These are phyloP conservation scores for Arctium lappa DNA, from an alignment of 129 eudicot genomes.

Conservation along the genomic window DNA sequence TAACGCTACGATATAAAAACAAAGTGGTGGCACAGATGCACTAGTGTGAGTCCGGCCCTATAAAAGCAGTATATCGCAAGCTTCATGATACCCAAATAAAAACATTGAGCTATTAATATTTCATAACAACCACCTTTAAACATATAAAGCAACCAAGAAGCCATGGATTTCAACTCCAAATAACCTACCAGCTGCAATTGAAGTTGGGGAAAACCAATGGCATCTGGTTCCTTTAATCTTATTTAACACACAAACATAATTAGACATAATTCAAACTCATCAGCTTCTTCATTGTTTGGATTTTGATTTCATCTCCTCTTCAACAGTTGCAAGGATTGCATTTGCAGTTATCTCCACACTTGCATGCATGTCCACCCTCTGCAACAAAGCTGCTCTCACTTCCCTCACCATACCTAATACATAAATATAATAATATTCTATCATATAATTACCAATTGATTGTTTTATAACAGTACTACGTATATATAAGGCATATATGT, in stretches of 20 bases:
- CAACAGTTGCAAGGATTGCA: slow-evolving; percentile 68
- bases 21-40: no score
- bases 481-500: no score
- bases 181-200: neutral
- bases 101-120: slow-evolving; percentile 23
- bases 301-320: slow-evolving; percentile 8
- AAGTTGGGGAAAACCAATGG: neutral
- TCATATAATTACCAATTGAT: neutral
- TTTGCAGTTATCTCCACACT: slow-evolving; percentile 60
- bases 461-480: no score
- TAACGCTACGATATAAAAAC: no score
- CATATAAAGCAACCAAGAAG: slow-evolving; percentile 28
- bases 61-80: neutral
- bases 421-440: neutral
- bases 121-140: slow-evolving; percentile 30
- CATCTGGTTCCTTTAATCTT: slow-evolving; percentile 15
- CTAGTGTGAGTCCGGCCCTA: no score
- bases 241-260: slow-evolving; percentile 29
- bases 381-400: slow-evolving; percentile 49
- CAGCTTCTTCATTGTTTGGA: neutral
- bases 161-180: slow-evolving; percentile 17
- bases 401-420: slow-evolving; percentile 38
- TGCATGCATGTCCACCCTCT: slow-evolving; percentile 49
- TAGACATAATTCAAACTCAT: slow-evolving; percentile 14
- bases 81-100: slow-evolving; percentile 15